A percentile compares a stretch with the other conserved stretches of the same genome.
Conservation (phyloP, 2,329 filamentous ascomycete species). For the Talaromyces sp. region DNA sequence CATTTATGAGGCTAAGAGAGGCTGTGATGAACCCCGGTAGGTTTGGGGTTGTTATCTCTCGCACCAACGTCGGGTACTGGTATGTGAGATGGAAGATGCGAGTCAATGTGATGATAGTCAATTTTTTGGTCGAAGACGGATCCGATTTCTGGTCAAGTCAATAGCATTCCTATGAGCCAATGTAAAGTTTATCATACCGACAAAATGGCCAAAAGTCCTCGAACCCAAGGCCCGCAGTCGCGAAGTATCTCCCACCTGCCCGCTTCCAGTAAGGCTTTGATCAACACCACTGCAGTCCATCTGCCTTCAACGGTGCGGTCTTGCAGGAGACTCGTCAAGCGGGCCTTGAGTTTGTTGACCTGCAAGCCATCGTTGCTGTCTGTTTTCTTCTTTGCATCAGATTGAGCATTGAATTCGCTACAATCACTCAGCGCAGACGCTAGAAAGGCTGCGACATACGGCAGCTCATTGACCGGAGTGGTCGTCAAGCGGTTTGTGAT, state of each 20-base stretch:
- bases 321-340: constrained; percentile 72
- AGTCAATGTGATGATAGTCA: constrained; percentile 72
- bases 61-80: constrained; percentile 74
- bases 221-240: constrained; percentile 70
- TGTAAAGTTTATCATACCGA: constrained; percentile 50
- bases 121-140: constrained; percentile 67
- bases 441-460: constrained; percentile 68
- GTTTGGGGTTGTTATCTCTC: constrained; percentile 83
- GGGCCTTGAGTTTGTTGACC: constrained; percentile 77
- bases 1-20: constrained; percentile 63
- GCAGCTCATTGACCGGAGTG: constrained; percentile 69
- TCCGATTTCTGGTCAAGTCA: constrained; percentile 64
- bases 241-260: constrained; percentile 81
- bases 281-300: constrained; percentile 72
- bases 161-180: not conserved
- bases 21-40: constrained; percentile 70
- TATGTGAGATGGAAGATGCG: constrained; percentile 82
- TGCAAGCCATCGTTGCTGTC: constrained; percentile 66
- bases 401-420: constrained; percentile 59
- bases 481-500: constrained; percentile 59
- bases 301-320: constrained; percentile 71
- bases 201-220: constrained; percentile 69
- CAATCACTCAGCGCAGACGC: constrained; percentile 55
- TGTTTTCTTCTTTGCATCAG: constrained; percentile 55
- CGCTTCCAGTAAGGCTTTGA: constrained; percentile 77